A percentile compares a stretch with the other conserved stretches of the same genome.
These are phyloP conservation scores for Kodamaea restingae DNA, from an alignment of 805 yeast species.

Conservation along the genomic window DNA sequence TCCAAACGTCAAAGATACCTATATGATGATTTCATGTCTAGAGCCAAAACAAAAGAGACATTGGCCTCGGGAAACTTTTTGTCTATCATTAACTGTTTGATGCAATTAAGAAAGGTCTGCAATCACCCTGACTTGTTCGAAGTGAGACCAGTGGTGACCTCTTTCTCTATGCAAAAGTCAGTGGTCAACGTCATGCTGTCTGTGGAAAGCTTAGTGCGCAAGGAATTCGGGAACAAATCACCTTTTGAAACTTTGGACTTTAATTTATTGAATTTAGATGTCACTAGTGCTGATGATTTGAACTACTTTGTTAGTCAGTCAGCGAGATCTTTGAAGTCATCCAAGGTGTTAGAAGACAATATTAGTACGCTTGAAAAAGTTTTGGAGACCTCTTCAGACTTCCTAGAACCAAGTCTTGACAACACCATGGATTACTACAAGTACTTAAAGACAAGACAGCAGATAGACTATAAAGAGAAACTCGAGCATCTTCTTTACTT, in stretches of 20 bases:
- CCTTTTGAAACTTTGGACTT: constrained; percentile 36
- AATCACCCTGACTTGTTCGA: constrained; percentile 97
- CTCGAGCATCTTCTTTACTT: constrained; percentile 56
- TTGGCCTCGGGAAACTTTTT: constrained; percentile 90
- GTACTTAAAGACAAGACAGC: constrained; percentile 49
- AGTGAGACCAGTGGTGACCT: constrained; percentile 89
- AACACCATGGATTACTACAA: constrained; percentile 58
- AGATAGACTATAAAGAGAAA: constrained; percentile 47
- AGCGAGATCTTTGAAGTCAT: constrained; percentile 44
- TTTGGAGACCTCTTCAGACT: constrained; percentile 16
- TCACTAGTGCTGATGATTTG: constrained; percentile 44
- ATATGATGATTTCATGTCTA: constrained; percentile 95
- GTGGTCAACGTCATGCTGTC: constrained; percentile 48
- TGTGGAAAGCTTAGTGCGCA: constrained; percentile 23
- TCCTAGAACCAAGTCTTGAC: constrained; percentile 22
- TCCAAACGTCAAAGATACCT: constrained; percentile 88
- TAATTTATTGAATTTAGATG: constrained; percentile 56
- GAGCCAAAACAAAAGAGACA: constrained; percentile 93
- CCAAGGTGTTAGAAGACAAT: constrained; percentile 42
- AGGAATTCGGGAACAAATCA: constrained; percentile 18
- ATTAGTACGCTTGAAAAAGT: constrained; percentile 40
- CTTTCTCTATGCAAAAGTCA: constrained; percentile 69
- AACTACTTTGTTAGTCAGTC: constrained; percentile 47
- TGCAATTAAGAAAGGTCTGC: constrained; percentile 97
- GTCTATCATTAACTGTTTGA: constrained; percentile 92